Base-by-base conservation (phyloP, 2,329 filamentous ascomycete genomes). In the Fusarium anguioides region DNA sequence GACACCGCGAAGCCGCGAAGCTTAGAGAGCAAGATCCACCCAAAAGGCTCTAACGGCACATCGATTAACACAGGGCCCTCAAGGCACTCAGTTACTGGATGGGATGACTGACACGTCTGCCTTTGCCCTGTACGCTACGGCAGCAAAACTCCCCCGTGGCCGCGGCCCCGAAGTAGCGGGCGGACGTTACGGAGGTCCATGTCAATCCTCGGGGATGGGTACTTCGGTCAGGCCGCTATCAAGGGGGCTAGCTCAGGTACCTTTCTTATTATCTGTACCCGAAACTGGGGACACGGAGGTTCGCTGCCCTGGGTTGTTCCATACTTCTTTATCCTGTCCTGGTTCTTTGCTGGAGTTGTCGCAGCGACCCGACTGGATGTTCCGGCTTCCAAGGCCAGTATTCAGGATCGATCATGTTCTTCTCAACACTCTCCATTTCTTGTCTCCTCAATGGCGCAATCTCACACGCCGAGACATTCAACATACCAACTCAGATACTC, bases 1-100 rank as follows among this genome's bases (percentile, higher is more conserved):
- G 39, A 64, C 53, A 53, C 59, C 66, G 58, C 66, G 66, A 69
- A 64, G 66, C 61, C 66, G 65, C 65, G 66, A 66, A 60, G 58
- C 58, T 60, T 60, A 60, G 55, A 60, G 37, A 53, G 55, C 31
- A 15, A 15, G 12, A 39, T 45, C 42, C 53, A 35, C 36, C 39
- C 47, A 48, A 61, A 64, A 51, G 51, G 47, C 50, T 61, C 50
- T 50, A 50, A 55, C 52, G 47, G 46, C 60, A 56, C 26, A 37
- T 58, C 37, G 48, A 68, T 67, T 68, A 29, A 44, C 64, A 68
- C 64, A 42, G 36, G 45, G 48, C 49, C 50, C 41, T 8, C 5
- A 17, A 7, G 15, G 31, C 15, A 33, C 31, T 4, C n/a, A 8
- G 31, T 51, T 21, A 17, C 24, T 55, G 36, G 31, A 24, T 44